Evolutionary conservation across 108 stramenopile genomes (phyloP), one percentile per base, ranked within the genome.

Genomic region (Conticribra guillardii): DNA sequence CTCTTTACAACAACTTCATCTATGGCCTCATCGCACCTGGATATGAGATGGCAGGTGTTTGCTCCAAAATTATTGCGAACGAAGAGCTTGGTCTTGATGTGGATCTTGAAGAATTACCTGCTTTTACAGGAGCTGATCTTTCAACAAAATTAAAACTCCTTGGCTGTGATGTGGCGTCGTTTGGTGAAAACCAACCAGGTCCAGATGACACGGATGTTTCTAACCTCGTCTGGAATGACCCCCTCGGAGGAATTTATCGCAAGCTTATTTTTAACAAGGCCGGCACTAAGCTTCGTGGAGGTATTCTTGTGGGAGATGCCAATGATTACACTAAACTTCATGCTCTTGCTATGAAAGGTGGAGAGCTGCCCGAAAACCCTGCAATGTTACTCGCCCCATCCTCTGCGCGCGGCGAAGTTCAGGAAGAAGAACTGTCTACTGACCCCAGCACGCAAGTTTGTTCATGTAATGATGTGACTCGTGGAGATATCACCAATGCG

Each of bases 221-320:
- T 27, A 84, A 89, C 53, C 75, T 97, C 26, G 89, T 89, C 22
- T 97, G 94, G 92, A 91, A 97, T 54, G 96, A 97, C 82, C 90
- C 92, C 5, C 61, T 95, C 41, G 55, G 67, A 47, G 90, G 91
- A 15, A 82, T 95, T 60, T 97, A 97, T 85, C 88, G 95, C 61
- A 97, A 97, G 72, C 89, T 97, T 53, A 95, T 96, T 77, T 96
- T 97, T 71, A 94, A 95, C 80, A 94, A 90, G 73, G 96, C 83
- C 4, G 93, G 95, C 28, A 94, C 89, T 21, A 86, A 80, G 24
- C 86, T 97, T 8, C 74, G 89, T 5, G 96, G 96, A 31, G 96
- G 96, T 49, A 97, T 97, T 66, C 79, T 97, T 30, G 94, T 97
- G 23, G 96, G 96, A 28, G 96, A 97, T 58, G 96, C 96, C 4